Evolutionary conservation across 208 protist species (phyloP), one percentile per base, ranked within the genome.

Genomic region (Acanthamoeba lugdunensis): DNA sequence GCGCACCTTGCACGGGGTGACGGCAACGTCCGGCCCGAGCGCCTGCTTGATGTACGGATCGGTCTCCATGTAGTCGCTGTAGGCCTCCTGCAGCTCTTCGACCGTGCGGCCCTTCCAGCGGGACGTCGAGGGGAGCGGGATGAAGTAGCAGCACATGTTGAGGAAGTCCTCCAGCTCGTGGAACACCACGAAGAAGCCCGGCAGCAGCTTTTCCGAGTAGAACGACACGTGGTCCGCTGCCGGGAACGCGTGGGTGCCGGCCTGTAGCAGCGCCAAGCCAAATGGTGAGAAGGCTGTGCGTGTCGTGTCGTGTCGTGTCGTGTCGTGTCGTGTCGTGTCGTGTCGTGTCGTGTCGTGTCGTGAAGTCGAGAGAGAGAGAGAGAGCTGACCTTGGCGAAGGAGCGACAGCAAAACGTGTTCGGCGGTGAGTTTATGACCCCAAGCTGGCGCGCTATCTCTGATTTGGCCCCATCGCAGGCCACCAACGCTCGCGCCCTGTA

Each of bases 101-200:
- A 67, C 52, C 33, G 45, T 93, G 45, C 67, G 65, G 52, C 71
- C 71, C 54, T 82, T 50, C 89, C 89, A 93, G 2, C 45, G 48
- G 16, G 52, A 33, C 18, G 37, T 18, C 16, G n/a, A 93, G 30
- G 89, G 89, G 23, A 93, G 6, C 28, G 89, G 89, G 52, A 93
- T 82, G 50, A 93, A 93, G 48, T 93, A 93, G 56, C 89, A 93
- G 89, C 89, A 93, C 21, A 93, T 30, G 69, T 93, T 93, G 67
- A 93, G 71, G 33, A 93, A 93, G 41, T 93, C 89, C 52, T 93
- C 89, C 9, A 93, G 89, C 50, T 93, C 89, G 50, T 93, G 89
- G 28, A 93, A 93, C 28, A 93, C 89, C 37, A 93, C 89, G 41
- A 93, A 93, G 89, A 93, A 93, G 30, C 89, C 89, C 28, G 89